phyloP scores from a whole-genome alignment of 2,329 filamentous ascomycete species.

The Trichoderma lentiforme region DNA sequence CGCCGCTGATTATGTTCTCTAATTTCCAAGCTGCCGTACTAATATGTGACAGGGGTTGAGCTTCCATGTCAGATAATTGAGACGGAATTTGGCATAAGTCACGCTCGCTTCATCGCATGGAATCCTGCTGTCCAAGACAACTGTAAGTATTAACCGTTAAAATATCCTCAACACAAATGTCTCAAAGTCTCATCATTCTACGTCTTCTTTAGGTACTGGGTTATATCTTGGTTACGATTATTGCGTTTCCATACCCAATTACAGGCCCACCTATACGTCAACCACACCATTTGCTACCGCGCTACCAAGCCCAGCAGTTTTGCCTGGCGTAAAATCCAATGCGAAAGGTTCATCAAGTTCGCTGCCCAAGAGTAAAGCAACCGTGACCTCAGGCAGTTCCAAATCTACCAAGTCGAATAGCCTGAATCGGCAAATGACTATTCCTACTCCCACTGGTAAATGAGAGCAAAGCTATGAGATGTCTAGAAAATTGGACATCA shows the following conservation, averaged over 20 bases:
- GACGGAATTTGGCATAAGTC: not conserved
- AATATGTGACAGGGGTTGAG: not conserved
- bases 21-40: not conserved
- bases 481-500: not conserved
- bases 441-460: not conserved
- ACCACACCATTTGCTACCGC: not conserved
- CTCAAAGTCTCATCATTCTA: not conserved
- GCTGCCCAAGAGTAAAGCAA: not conserved
- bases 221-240: not conserved
- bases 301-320: not conserved
- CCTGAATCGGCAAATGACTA: not conserved
- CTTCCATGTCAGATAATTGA: not conserved
- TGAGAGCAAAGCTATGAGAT: not conserved
- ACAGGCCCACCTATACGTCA: not conserved
- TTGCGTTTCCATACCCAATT: not conserved
- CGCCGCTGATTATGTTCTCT: accelerated
- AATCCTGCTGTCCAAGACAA: not conserved
- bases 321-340: not conserved
- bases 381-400: not conserved
- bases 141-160: not conserved
- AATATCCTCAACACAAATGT: not conserved
- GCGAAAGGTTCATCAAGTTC: not conserved
- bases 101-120: not conserved
- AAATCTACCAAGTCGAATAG: not conserved
- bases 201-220: not conserved